Conservation (phyloP, 129 eudicot genomes). For the Pittosporum tobira region DNA sequence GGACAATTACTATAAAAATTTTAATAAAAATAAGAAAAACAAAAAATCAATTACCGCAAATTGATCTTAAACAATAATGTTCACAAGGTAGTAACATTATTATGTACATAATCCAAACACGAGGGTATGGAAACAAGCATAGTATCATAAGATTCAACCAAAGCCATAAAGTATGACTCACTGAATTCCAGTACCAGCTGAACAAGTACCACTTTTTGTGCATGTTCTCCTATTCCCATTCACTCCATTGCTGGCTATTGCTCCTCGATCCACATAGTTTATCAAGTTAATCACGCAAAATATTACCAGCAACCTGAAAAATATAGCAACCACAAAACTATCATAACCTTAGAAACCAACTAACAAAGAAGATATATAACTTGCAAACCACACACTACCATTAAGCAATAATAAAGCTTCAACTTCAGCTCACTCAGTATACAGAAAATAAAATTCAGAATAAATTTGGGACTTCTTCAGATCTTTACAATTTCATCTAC, state of each 20-base stretch:
- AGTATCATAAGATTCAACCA: too few relatives aligned
- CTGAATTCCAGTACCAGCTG: slow-evolving; percentile 87
- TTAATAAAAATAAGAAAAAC: too few relatives aligned
- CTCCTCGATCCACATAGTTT: slow-evolving; percentile 85
- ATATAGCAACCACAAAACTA: background rate
- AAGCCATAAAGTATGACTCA: slow-evolving; percentile 28
- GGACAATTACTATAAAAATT: too few relatives aligned
- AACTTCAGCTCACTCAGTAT: background rate
- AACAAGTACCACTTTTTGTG: slow-evolving; percentile 43
- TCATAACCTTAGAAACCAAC: background rate
- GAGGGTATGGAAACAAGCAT: background rate
- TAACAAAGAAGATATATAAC: background rate
- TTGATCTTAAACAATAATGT: background rate
- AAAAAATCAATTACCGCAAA: background rate
- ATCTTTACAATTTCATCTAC: background rate
- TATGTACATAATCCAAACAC: background rate
- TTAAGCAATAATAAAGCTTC: background rate
- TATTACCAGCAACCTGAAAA: slow-evolving; percentile 64
- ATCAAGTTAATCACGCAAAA: slow-evolving; percentile 79
- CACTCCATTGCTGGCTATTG: slow-evolving; percentile 89
- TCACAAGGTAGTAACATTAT: background rate
- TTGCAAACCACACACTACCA: too few relatives aligned
- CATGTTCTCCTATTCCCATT: slow-evolving; percentile 66
- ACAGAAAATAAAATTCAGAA: background rate
- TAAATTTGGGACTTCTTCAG: background rate